A percentile compares a stretch with the other conserved stretches of the same genome.
phyloP scores from a whole-genome alignment of 495 filamentous ascomycete species.

The Aspergillus sclerotiicarbonarius region DNA sequence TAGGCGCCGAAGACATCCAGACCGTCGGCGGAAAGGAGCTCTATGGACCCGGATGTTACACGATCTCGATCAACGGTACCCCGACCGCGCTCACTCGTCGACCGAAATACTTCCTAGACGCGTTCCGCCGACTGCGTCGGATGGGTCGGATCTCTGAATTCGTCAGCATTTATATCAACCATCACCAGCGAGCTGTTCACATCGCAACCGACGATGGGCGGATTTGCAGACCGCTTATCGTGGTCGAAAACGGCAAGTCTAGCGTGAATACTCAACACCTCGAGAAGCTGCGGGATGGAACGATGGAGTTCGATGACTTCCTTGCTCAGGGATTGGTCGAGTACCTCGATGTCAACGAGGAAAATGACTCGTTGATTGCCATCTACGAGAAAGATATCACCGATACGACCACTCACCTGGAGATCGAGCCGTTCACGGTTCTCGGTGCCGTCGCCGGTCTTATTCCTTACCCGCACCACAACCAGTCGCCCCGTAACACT shows the following conservation, averaged over 20 bases:
- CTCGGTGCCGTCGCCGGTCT: slow-evolving; percentile 96
- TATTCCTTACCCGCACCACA: slow-evolving; percentile 98
- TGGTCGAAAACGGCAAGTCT: slow-evolving; percentile 82
- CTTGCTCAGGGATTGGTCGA: slow-evolving; percentile 85
- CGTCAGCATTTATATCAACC: slow-evolving; percentile 91
- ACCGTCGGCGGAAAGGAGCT: slow-evolving; percentile 75
- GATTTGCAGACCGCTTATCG: slow-evolving; percentile 91
- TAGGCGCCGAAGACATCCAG: slow-evolving; percentile 76
- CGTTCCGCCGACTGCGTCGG: slow-evolving; percentile 79
- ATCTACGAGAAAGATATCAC: slow-evolving; percentile 81
- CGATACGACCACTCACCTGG: slow-evolving; percentile 81
- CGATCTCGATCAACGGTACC: slow-evolving; percentile 94
- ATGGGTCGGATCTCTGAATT: slow-evolving; percentile 91
- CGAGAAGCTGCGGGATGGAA: slow-evolving; percentile 72
- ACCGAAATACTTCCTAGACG: slow-evolving; percentile 78
- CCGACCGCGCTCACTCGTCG: slow-evolving; percentile 78
- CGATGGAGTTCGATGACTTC: slow-evolving; percentile 89
- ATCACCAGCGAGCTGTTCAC: slow-evolving; percentile 85
- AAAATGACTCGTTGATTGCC: slow-evolving; percentile 92
- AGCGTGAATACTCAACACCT: slow-evolving; percentile 75
- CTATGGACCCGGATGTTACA: slow-evolving; percentile 76
- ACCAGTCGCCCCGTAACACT: slow-evolving; percentile 97
- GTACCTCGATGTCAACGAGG: slow-evolving; percentile 97
- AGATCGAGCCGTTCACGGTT: slow-evolving; percentile 97
- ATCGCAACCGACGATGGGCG: slow-evolving; percentile 96